These are phyloP conservation scores for Hyphodiscus sp. DNA, from an alignment of 2,329 filamentous ascomycete species.

Conservation along the genomic window DNA sequence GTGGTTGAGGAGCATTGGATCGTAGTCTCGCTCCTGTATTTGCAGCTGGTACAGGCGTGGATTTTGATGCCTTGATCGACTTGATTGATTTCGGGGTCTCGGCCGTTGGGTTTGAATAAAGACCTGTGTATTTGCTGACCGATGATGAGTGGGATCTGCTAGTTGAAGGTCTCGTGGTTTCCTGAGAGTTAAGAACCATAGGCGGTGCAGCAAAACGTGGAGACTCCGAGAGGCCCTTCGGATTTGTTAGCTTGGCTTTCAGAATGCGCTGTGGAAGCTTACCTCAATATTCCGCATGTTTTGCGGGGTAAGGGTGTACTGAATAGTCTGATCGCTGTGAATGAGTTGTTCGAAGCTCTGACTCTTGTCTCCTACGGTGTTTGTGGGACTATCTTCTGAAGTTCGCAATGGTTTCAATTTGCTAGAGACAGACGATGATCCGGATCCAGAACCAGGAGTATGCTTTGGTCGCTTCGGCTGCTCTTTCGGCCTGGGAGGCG, in stretches of 20 bases:
- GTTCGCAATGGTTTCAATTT: constrained; percentile 48
- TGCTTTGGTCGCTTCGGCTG: constrained; percentile 26
- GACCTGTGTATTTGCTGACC: constrained; percentile 17
- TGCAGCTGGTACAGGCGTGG: constrained; percentile 8
- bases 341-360: constrained; percentile 74
- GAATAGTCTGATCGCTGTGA: constrained; percentile 74
- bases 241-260: constrained; percentile 4
- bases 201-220: constrained; percentile 11
- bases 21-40: constrained; percentile 19
- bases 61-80: constrained; percentile 1
- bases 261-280: constrained; percentile 30
- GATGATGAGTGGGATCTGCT: constrained; percentile 25
- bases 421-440: constrained; percentile 34
- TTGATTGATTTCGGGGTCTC: constrained; percentile 8
- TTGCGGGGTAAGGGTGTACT: constrained; percentile 74
- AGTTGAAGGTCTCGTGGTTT: constrained; percentile 16
- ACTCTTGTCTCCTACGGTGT: constrained; percentile 50
- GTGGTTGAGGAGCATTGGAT: constrained; percentile 38
- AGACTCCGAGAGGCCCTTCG: constrained; percentile 14
- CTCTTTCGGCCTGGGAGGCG: constrained; percentile 13
- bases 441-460: constrained; percentile 41
- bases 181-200: constrained; percentile 3
- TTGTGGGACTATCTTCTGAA: constrained; percentile 50
- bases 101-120: constrained; percentile 15
- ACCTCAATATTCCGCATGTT: constrained; percentile 73